Evolutionary conservation across 805 yeast genomes (phyloP), one percentile per base, ranked within the genome.

Genomic region (Nakazawaea wyomingensis): DNA sequence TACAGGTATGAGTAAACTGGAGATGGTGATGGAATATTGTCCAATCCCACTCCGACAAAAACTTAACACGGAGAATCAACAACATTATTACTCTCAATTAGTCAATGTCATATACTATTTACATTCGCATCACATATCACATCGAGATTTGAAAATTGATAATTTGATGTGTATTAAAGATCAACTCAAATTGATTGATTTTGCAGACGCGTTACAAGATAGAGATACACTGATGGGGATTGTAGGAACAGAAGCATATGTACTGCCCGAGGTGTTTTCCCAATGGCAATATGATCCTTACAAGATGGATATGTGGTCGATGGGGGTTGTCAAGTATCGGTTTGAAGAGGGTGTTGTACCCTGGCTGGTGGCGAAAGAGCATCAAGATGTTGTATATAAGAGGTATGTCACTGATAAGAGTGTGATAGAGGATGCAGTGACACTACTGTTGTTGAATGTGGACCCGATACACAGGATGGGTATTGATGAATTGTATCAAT

Each of bases 61-160:
- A 9, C 44, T 11, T 37, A 48, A 14, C 37, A 8, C 39, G 26
- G 21, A 41, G 55, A 28, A 39, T 61, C 16, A 58, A 69, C 41
- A 55, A 62, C n/a, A 9, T 5, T 34, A 19, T 33, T 69, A 71
- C 66, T 62, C 60, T 42, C 80, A 76, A 52, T 43, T 72, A 3
- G 53, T 65, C 14, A 24, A 33, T 3, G 78, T 68, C 0, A 50
- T 76, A 4, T 14, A 35, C 1, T 67, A 64, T 50, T 46, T 76
- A 33, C 80, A 76, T 8, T 37, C 42, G 2, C 27, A 42, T 4
- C 55, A 57, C 19, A 49, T 72, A 13, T 67, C 72, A 46, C 81
- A 76, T 52, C 59, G 80, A 32, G 82, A 76, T 55, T 51, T 76
- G 41, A 76, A 76, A 54, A 58, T 70, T 19, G 74, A 66, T 21